Evolutionary conservation across 139 green algal species (phyloP).

Genomic region (Closterium sp.): DNA sequence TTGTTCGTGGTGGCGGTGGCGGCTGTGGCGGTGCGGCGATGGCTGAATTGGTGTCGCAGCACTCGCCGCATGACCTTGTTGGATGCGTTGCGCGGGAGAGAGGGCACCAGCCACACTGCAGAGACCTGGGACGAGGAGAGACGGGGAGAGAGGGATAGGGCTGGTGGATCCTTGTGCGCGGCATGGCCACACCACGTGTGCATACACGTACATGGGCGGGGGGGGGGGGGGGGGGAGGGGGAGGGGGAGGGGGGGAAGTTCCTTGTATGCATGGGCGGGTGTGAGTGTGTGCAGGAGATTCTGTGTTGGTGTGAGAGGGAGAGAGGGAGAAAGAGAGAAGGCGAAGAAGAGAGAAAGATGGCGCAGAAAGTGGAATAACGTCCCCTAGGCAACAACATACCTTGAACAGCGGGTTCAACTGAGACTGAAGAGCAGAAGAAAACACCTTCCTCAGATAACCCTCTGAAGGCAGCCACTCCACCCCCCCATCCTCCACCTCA

Average conservation of each 20-base stretch:
- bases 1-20: too few relatives aligned
- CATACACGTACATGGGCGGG: too few relatives aligned
- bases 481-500: not conserved
- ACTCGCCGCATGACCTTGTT: conserved; percentile 88
- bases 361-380: not conserved
- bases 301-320: not conserved
- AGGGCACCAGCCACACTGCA: conserved; percentile 56
- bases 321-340: not conserved
- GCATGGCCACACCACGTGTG: not conserved
- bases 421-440: conserved; percentile 59
- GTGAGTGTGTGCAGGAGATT: not conserved
- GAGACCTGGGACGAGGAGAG: conserved; percentile 2
- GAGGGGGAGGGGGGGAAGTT: too few relatives aligned
- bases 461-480: not conserved
- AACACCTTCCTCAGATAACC: conserved; percentile 13
- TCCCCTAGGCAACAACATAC: conserved; percentile 54
- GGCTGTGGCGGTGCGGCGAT: too few relatives aligned
- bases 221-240: too few relatives aligned
- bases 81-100: conserved; percentile 78
- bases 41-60: conserved; percentile 22
- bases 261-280: not conserved
- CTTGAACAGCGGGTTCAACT: conserved; percentile 91
- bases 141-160: not conserved
- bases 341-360: not conserved
- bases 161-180: not conserved